Conservation (phyloP, 345 rosid species). For the Heritiera littoralis region DNA sequence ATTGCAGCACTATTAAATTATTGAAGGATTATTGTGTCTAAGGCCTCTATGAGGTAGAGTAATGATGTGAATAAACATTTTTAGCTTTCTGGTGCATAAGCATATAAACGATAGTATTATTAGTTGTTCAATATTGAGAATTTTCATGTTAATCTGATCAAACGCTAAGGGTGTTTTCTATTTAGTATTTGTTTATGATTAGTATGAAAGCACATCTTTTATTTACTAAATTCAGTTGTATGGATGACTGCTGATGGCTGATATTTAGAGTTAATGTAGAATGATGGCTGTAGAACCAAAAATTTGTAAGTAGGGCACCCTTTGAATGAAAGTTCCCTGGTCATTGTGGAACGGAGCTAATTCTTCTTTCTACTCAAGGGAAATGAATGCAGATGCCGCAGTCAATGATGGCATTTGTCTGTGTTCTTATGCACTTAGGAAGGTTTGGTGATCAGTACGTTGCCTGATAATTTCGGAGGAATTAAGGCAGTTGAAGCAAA, state of each 20-base stretch:
- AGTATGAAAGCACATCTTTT: not conserved
- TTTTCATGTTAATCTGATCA: not conserved
- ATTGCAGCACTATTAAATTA: not conserved
- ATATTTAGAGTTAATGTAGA: not conserved
- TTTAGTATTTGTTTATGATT: not conserved
- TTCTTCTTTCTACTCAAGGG: not conserved
- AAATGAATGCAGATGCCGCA: not conserved
- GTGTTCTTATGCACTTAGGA: too few relatives aligned
- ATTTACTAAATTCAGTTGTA: too few relatives aligned
- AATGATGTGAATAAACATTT: constrained; percentile 20
- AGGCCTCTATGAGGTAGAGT: constrained; percentile 10
- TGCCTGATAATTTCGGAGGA: not conserved
- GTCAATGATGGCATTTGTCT: too few relatives aligned
- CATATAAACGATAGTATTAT: not conserved
- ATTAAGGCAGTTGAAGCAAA: not conserved
- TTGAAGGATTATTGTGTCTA: constrained; percentile 15
- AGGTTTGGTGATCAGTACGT: not conserved
- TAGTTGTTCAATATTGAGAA: not conserved
- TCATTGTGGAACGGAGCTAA: not conserved
- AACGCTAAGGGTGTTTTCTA: not conserved
- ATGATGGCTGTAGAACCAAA: not conserved
- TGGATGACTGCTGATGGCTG: not conserved
- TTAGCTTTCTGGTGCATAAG: constrained; percentile 12
- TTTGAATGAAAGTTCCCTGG: not conserved
- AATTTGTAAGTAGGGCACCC: not conserved